Evolutionary conservation across 2,329 filamentous ascomycete species (phyloP).

Genomic region (Fusarium avenaceum): DNA sequence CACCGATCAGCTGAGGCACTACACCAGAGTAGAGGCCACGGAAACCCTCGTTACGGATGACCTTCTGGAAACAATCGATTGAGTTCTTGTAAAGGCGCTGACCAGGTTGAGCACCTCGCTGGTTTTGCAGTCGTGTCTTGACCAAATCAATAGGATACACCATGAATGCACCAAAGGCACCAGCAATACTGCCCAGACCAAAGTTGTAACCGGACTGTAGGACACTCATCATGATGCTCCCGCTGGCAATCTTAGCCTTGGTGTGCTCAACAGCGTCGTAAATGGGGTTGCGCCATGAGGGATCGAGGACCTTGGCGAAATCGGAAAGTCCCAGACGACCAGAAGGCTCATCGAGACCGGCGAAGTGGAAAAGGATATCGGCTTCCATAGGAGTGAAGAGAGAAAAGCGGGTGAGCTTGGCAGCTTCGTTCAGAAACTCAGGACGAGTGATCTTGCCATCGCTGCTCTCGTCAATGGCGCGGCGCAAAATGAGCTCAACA

Average conservation of each 20-base stretch:
- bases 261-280: conserved; percentile 65
- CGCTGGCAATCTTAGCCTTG: conserved; percentile 52
- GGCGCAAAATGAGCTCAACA: conserved; percentile 91
- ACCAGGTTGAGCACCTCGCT: conserved; percentile 84
- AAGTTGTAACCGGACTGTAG: conserved; percentile 88
- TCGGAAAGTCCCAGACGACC: conserved; percentile 85
- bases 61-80: conserved; percentile 92
- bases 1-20: conserved; percentile 92
- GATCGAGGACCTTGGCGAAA: conserved; percentile 95
- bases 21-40: conserved; percentile 94
- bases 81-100: conserved; percentile 97
- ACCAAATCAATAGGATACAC: conserved; percentile 99
- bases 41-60: conserved; percentile 92
- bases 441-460: conserved; percentile 95
- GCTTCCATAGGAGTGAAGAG: conserved; percentile 99
- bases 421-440: conserved; percentile 95
- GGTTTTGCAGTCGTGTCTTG: conserved; percentile 99
- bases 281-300: conserved; percentile 82
- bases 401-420: conserved; percentile 91
- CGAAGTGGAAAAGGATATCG: conserved; percentile 98
- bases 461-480: conserved; percentile 82
- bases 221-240: conserved; percentile 69
- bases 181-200: conserved; percentile 86
- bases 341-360: conserved; percentile 89
- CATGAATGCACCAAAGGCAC: conserved; percentile 99